Evolutionary conservation across 1,284 basidiomycete genomes (phyloP).

Genomic region (Microbotryum lychnidis-dioicae): DNA sequence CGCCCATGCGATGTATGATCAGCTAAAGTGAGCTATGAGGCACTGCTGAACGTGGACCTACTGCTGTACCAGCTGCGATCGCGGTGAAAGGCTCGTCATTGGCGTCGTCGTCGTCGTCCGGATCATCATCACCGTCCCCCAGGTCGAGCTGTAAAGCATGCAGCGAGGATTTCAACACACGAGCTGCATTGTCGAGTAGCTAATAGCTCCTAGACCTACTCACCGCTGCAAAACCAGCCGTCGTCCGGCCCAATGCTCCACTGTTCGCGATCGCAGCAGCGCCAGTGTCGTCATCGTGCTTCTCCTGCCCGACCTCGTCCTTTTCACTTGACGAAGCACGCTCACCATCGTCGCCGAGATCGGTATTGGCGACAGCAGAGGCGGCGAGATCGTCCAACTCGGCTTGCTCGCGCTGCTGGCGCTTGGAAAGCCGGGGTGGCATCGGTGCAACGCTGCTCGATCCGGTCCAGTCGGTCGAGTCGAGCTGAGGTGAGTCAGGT

Average conservation of each 20-base stretch:
- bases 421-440: conserved; percentile 55
- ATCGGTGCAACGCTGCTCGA: conserved; percentile 30
- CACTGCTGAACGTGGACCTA: neutral
- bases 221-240: conserved; percentile 21
- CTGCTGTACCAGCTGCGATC: neutral
- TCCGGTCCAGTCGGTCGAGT: no score
- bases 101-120: conserved; percentile 38
- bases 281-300: neutral
- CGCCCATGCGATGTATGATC: neutral
- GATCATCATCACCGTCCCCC: conserved; percentile 35
- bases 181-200: no score
- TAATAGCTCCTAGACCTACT: neutral
- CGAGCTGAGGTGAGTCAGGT: no score
- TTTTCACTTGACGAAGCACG: conserved; percentile 1
- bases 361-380: neutral
- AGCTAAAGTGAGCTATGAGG: neutral
- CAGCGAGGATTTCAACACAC: neutral
- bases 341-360: conserved; percentile 6
- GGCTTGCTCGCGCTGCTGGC: conserved; percentile 73
- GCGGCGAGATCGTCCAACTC: conserved; percentile 45
- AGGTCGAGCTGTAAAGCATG: conserved; percentile 9
- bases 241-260: neutral
- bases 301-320: neutral
- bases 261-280: neutral
- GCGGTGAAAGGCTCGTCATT: conserved; percentile 30